Conservation (phyloP, 306 rosid genomes). For the Carpinus viminea region DNA sequence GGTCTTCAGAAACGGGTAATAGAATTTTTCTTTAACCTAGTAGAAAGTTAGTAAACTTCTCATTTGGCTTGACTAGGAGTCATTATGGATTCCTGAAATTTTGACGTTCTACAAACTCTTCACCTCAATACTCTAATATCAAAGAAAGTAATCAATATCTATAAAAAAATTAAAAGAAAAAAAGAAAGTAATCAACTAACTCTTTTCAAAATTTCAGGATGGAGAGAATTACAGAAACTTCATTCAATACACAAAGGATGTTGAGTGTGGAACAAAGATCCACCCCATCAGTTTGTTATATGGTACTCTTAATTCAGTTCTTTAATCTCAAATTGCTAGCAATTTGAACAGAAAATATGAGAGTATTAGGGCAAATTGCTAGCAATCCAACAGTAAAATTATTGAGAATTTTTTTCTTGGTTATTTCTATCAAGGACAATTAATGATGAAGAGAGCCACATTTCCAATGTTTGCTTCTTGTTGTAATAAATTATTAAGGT, state of each 20-base stretch:
- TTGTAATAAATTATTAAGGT: background rate
- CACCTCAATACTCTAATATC: too few relatives aligned
- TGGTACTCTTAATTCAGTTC: too few relatives aligned
- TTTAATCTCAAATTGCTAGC: too few relatives aligned
- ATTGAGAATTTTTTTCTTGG: background rate
- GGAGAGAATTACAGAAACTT: background rate
- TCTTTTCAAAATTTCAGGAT: background rate
- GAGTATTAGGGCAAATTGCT: too few relatives aligned
- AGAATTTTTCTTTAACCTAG: background rate
- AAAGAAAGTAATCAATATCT: background rate
- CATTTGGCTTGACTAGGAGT: background rate
- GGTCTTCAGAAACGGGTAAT: constrained; percentile 83
- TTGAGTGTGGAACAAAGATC: too few relatives aligned
- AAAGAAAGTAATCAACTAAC: background rate
- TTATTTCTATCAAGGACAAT: background rate
- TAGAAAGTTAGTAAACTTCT: background rate
- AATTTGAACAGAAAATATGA: too few relatives aligned
- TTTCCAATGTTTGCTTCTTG: background rate
- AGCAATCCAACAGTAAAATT: too few relatives aligned
- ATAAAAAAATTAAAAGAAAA: too few relatives aligned
- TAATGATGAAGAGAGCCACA: background rate
- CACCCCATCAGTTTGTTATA: too few relatives aligned
- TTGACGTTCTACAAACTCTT: too few relatives aligned
- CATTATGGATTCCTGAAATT: background rate
- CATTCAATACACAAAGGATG: too few relatives aligned